Percentiles rank a stretch among this genome's conserved stretches.
Evolutionary conservation across 345 rosid species (phyloP).

Genomic region (Pistacia atlantica): DNA sequence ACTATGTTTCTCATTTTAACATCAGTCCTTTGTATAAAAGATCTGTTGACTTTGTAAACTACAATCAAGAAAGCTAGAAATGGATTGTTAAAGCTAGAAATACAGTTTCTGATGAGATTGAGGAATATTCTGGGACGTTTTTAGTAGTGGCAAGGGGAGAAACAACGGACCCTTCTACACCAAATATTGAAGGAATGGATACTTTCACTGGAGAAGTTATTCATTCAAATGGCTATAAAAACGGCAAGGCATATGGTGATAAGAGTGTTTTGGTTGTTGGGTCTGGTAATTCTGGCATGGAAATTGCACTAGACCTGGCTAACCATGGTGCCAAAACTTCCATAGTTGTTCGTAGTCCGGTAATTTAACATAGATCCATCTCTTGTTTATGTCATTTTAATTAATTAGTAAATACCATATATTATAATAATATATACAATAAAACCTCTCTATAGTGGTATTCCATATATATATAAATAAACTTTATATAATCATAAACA

Average conservation of each 20-base stretch:
- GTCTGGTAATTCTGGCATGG: slow-evolving; percentile 92
- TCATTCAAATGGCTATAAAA: slow-evolving; percentile 57
- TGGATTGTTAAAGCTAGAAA: slow-evolving; percentile 61
- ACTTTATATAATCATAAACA: too few relatives aligned
- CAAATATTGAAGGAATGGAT: slow-evolving; percentile 48
- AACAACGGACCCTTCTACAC: slow-evolving; percentile 40
- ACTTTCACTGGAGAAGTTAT: slow-evolving; percentile 46
- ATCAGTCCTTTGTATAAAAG: slow-evolving; percentile 54
- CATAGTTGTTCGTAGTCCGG: slow-evolving; percentile 67
- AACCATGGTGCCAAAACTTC: slow-evolving; percentile 59
- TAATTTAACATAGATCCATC: slow-evolving; percentile 24
- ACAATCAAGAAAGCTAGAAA: slow-evolving; percentile 32
- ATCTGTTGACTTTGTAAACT: slow-evolving; percentile 49
- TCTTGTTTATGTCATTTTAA: neutral
- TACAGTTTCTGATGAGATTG: slow-evolving; percentile 37
- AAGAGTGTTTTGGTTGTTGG: slow-evolving; percentile 76
- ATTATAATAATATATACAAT: neutral
- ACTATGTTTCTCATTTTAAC: slow-evolving; percentile 51
- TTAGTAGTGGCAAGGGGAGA: slow-evolving; percentile 77
- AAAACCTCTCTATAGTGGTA: too few relatives aligned
- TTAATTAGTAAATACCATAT: neutral
- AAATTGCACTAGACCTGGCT: slow-evolving; percentile 66
- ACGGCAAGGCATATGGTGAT: slow-evolving; percentile 43
- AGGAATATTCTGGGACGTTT: slow-evolving; percentile 52
- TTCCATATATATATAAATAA: too few relatives aligned